These are phyloP conservation scores for Coffea eugenioides DNA, from an alignment of 257 asterid species.

Conservation along the genomic window DNA sequence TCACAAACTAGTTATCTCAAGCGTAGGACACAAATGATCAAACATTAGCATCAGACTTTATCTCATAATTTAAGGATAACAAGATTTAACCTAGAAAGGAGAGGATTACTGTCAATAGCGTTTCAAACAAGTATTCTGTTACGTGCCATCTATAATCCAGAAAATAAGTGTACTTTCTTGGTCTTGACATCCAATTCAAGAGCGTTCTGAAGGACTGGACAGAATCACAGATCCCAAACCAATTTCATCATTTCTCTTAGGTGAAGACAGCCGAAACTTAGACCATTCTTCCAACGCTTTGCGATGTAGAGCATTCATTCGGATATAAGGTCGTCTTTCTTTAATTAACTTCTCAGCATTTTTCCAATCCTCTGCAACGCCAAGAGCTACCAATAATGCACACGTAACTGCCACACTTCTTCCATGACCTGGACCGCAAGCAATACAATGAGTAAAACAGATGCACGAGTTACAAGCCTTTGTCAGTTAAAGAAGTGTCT, in stretches of 20 bases:
- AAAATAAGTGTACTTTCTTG: not conserved
- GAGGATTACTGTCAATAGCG: not conserved
- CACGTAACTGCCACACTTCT: conserved; percentile 96
- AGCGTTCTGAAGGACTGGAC: conserved; percentile 21
- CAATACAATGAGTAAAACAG: conserved; percentile 1
- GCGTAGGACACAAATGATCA: not conserved
- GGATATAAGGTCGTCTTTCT: conserved; percentile 67
- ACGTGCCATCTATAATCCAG: no score
- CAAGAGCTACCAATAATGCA: conserved; percentile 84
- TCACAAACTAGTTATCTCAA: not conserved
- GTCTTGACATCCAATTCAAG: conserved; percentile 7
- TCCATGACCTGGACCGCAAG: conserved; percentile 64
- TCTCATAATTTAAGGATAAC: not conserved
- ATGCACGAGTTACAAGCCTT: not conserved
- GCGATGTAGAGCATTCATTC: conserved; percentile 74
- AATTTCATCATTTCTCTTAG: conserved; percentile 33
- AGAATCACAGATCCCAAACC: conserved; percentile 26
- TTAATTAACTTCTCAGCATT: conserved; percentile 71
- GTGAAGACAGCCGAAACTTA: conserved; percentile 51
- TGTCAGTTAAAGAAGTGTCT: not conserved
- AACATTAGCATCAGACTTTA: not conserved
- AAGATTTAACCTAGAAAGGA: not conserved
- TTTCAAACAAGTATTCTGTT: not conserved
- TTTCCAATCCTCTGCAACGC: conserved; percentile 92
- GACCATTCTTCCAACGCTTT: conserved; percentile 94